These are phyloP conservation scores for Pleurotus salmoneostramineus DNA, from an alignment of 768 basidiomycete genomes.

Conservation along the genomic window DNA sequence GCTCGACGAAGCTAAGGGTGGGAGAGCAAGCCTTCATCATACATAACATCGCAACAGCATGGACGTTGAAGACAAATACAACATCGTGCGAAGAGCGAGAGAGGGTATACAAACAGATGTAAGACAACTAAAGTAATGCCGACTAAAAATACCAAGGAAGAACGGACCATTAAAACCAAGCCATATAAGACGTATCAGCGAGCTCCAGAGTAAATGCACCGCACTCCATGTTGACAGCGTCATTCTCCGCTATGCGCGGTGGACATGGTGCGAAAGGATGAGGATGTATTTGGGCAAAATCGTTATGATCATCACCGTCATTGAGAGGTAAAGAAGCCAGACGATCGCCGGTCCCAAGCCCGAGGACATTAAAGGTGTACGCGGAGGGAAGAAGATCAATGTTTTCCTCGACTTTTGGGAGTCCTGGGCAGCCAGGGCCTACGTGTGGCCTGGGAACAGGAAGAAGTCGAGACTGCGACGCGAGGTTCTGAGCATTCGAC, in stretches of 20 bases:
- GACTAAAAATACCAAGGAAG: no score
- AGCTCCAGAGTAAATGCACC: slow-evolving; percentile 52
- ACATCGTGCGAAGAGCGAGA: no score
- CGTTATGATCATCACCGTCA: background rate
- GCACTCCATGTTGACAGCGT: slow-evolving; percentile 58
- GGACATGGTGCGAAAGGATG: slow-evolving; percentile 40
- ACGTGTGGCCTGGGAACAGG: background rate
- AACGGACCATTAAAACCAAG: slow-evolving; percentile 57
- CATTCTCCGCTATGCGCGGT: slow-evolving; percentile 49
- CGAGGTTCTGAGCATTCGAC: background rate
- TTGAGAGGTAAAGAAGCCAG: background rate
- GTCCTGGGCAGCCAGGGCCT: background rate
- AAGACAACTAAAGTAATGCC: no score
- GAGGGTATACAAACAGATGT: no score
- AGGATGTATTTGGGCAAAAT: background rate
- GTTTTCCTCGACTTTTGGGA: background rate
- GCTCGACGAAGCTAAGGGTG: no score
- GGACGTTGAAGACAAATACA: no score
- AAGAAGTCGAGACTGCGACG: background rate
- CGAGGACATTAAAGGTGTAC: background rate
- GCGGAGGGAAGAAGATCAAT: background rate
- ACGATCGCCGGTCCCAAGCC: background rate
- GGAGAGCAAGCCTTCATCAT: no score
- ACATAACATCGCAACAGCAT: no score
- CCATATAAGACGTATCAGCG: slow-evolving; percentile 65